Base-by-base conservation (phyloP, 805 yeast genomes). In the Cyberlindnera subsufficiens region DNA sequence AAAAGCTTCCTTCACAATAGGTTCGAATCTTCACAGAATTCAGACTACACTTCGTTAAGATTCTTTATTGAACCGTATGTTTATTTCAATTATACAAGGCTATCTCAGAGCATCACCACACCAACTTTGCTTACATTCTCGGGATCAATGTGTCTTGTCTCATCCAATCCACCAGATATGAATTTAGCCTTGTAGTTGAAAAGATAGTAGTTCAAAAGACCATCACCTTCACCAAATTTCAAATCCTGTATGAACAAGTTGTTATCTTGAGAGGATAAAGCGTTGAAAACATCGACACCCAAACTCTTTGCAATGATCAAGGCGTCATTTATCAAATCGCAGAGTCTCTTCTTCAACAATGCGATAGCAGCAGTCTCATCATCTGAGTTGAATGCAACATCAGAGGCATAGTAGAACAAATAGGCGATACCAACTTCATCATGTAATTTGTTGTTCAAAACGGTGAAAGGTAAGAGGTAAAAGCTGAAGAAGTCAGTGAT, bases 181-280 rank as follows among this genome's bases (percentile, higher is more conserved):
- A 88, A 89, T 64, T 78, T 78, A 5, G 95, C 82, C 58, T 73
- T 81, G 70, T 89, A 93, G 64, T 93, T 93, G 75, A 93, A 93
- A 50, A 93, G 67, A 60, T 93, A 93, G 64, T 85, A 93, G 64
- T 93, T 86, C 58, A 93, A 73, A 58, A 77, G 76, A 0, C 99
- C 99, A 62, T 91, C 98, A 35, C 99, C 99, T 38, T 79, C 77
- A 30, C 96, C 96, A 61, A 93, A 93, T 60, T 87, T 86, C 65
- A 86, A 73, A 32, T 85, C 80, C 20, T 86, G 82, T 51, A 93
- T 69, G 66, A 93, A 88, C 46, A 85, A 66, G 14, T 88, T 73
- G 62, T 93, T 93, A 59, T 93, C 99, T 66, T 89, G 96, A 10
- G 89, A 73, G 0, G 97, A 80, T 49, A 93, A 71, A 9, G 97